Conservation (phyloP, 192 early-diverging fungal species). For the Coemansia sp. region DNA sequence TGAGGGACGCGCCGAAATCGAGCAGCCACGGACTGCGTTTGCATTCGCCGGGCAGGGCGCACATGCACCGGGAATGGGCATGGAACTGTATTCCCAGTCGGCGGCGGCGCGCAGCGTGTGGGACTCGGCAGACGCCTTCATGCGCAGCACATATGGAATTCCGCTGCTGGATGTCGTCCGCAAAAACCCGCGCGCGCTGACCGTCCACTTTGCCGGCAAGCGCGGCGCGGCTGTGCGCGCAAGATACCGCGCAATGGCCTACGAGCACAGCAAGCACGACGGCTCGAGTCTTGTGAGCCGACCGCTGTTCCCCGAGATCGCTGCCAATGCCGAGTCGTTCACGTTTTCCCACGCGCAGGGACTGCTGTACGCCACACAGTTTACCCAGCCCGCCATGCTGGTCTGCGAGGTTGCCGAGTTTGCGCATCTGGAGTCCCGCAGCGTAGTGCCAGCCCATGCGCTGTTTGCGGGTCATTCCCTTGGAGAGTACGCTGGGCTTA, state of each 20-base stretch:
- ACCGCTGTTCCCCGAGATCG: constrained; percentile 72
- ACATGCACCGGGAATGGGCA: constrained; percentile 92
- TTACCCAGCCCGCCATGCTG: constrained; percentile 88
- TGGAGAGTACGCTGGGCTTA: constrained; percentile 90
- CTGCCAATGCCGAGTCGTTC: constrained; percentile 63
- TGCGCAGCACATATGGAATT: constrained; percentile 80
- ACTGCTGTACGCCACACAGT: constrained; percentile 90
- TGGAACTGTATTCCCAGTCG: constrained; percentile 82
- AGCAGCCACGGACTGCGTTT: constrained; percentile 79
- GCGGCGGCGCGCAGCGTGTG: constrained; percentile 82
- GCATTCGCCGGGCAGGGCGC: constrained; percentile 95
- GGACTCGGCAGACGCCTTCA: constrained; percentile 88
- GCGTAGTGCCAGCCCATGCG: constrained; percentile 74
- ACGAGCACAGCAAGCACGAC: constrained; percentile 70
- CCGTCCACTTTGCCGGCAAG: constrained; percentile 85
- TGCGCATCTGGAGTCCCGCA: constrained; percentile 78
- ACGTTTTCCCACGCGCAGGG: constrained; percentile 83
- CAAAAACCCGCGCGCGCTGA: constrained; percentile 76
- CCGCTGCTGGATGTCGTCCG: constrained; percentile 90
- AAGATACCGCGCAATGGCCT: constrained; percentile 82
- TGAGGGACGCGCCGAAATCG: constrained; percentile 83
- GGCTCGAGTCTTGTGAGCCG: constrained; percentile 65
- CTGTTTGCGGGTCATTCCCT: constrained; percentile 92
- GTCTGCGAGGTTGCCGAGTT: constrained; percentile 88
- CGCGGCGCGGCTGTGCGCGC: constrained; percentile 79